A percentile compares a stretch with the other conserved stretches of the same genome.
phyloP scores from a whole-genome alignment of 345 rosid genomes.

The Salix arbutifolia region DNA sequence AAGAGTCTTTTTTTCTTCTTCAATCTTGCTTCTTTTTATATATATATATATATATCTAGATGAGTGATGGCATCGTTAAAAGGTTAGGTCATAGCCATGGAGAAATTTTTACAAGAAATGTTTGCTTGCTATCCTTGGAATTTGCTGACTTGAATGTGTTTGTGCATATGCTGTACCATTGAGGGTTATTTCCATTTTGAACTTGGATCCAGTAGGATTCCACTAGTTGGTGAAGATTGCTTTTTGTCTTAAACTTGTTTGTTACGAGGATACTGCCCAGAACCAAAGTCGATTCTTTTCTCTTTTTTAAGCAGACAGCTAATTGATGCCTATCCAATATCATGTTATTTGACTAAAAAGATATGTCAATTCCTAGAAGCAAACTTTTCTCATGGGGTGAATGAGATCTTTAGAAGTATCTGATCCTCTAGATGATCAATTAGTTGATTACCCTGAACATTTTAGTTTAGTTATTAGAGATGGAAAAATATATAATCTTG shows the following conservation, averaged over 20 bases:
- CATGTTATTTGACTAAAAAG: neutral
- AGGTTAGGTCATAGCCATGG: neutral
- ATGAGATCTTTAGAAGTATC: neutral
- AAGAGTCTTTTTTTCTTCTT: neutral
- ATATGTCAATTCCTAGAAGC: neutral
- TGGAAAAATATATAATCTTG: neutral
- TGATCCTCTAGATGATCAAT: neutral
- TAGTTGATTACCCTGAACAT: neutral
- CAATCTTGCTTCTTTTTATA: neutral
- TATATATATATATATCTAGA: neutral
- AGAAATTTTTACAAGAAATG: neutral
- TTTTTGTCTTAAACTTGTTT: neutral
- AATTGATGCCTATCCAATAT: neutral
- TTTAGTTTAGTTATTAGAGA: neutral
- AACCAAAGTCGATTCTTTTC: neutral
- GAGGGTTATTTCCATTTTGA: neutral
- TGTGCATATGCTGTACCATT: neutral
- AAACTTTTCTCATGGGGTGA: neutral
- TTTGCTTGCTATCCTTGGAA: neutral
- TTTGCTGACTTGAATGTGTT: neutral
- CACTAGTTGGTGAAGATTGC: neutral
- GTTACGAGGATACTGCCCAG: neutral
- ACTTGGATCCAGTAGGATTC: neutral
- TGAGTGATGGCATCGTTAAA: neutral
- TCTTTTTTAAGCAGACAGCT: too few species aligned